Conservation (phyloP, 257 asterid species). For the Fraxinus quadrangulata region DNA sequence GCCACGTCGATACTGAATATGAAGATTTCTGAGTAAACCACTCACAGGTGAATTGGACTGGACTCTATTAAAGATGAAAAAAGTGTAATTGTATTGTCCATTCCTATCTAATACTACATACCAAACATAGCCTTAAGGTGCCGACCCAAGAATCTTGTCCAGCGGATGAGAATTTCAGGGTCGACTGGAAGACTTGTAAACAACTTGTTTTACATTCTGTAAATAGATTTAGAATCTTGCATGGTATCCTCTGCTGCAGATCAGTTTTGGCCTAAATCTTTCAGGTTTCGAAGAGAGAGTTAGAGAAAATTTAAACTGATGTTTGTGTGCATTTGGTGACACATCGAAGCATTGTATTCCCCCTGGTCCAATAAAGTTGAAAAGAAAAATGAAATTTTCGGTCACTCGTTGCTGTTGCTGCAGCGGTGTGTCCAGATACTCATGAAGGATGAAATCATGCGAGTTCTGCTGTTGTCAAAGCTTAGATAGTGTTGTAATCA, state of each 20-base stretch:
- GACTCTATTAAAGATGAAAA: neutral
- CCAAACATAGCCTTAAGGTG: neutral
- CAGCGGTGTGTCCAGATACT: neutral
- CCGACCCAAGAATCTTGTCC: neutral
- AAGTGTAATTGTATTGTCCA: neutral
- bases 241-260: conserved; percentile 22
- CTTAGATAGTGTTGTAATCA: neutral
- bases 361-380: neutral
- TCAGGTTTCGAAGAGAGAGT: conserved; percentile 10
- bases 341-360: too few species aligned
- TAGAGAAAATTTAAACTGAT: conserved; percentile 24
- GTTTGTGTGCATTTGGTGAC: too few species aligned
- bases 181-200: conserved; percentile 23
- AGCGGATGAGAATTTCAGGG: conserved; percentile 21
- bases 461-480: neutral
- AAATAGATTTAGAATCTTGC: conserved; percentile 36
- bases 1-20: neutral
- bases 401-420: neutral
- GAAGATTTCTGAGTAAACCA: conserved; percentile 23
- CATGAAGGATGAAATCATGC: neutral
- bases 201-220: conserved; percentile 45
- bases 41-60: neutral
- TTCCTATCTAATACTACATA: neutral
- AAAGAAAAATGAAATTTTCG: neutral
- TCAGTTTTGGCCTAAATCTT: conserved; percentile 28